Base-by-base conservation (phyloP, 768 basidiomycete genomes). In the Cyathus striatus region DNA sequence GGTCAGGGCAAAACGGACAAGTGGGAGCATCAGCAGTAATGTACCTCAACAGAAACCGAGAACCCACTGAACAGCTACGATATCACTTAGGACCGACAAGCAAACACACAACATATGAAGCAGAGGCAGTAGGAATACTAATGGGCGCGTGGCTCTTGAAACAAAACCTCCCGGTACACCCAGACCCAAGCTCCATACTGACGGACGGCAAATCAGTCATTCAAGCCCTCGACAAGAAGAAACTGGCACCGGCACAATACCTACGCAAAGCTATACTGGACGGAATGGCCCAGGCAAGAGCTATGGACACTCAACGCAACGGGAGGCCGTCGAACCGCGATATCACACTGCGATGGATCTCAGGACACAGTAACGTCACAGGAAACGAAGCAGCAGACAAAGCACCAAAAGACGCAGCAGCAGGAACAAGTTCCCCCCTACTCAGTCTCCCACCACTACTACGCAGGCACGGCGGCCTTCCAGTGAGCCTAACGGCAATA, bases 21-120 rank as follows among this genome's bases (percentile, higher is more conserved):
- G 51, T 64, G 3, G 63, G 64, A 1, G 63, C 55, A 5, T 52
- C 56, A 10, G 64, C 60, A 18, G 57, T 63, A n/a, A n/a, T n/a
- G n/a, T n/a, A n/a, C n/a, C n/a, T n/a, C n/a, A n/a, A n/a, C n/a
- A n/a, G n/a, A n/a, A 14, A 30, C 27, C 27, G 9, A 30, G n/a
- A 9, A 30, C 9, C 27, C 27, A 30, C 27, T 30, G n/a, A n/a
- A n/a, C n/a, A n/a, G n/a, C 27, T 30, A 9, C n/a, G 27, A 9
- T 30, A 30, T n/a, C 27, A 30, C n/a, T 9, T 30, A n/a, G 27
- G 27, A 9, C 27, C 27, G 9, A 30, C n/a, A 30, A 30, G 9
- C 27, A n/a, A n/a, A n/a, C n/a, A n/a, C n/a, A n/a, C n/a, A n/a
- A n/a, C n/a, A n/a, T n/a, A n/a, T n/a, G n/a, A n/a, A n/a, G n/a